Evolutionary conservation across 2,329 filamentous ascomycete species (phyloP).

Genomic region (Lecanicillium sp.): DNA sequence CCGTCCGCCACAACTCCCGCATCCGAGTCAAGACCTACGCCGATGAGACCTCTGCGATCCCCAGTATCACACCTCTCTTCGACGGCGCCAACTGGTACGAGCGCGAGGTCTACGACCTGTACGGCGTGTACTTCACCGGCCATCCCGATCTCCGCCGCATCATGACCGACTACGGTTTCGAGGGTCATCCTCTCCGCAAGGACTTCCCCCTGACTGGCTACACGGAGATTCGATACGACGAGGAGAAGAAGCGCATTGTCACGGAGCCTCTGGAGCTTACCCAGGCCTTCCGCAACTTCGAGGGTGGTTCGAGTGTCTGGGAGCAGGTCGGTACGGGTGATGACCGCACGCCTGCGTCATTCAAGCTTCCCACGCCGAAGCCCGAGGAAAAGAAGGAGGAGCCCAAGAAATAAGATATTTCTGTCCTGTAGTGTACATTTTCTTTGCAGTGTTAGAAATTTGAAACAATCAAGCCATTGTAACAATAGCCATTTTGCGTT

Average conservation of each 20-base stretch:
- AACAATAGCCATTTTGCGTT: background rate
- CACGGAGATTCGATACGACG: slow-evolving; percentile 95
- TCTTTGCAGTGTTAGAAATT: slow-evolving; percentile 18
- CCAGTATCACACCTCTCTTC: slow-evolving; percentile 77
- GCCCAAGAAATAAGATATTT: slow-evolving; percentile 71
- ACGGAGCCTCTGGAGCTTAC: slow-evolving; percentile 96
- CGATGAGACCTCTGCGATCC: slow-evolving; percentile 90
- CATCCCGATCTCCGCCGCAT: slow-evolving; percentile 95
- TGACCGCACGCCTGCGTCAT: slow-evolving; percentile 75
- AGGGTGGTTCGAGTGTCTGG: slow-evolving; percentile 72
- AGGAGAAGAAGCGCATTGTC: slow-evolving; percentile 99
- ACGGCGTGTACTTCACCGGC: slow-evolving; percentile 91
- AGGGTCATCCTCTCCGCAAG: slow-evolving; percentile 94
- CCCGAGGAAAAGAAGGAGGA: slow-evolving; percentile 88
- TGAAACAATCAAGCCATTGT: background rate
- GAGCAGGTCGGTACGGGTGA: slow-evolving; percentile 62
- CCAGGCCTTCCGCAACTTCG: slow-evolving; percentile 97
- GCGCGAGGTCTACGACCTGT: slow-evolving; percentile 94
- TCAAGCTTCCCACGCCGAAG: slow-evolving; percentile 93
- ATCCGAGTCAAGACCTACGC: slow-evolving; percentile 98
- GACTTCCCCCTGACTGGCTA: slow-evolving; percentile 98
- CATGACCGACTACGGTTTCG: slow-evolving; percentile 99
- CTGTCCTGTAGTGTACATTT: slow-evolving; percentile 27
- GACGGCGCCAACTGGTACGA: slow-evolving; percentile 99
- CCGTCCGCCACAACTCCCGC: slow-evolving; percentile 90